Percentiles rank a stretch among this genome's conserved stretches.
phyloP scores from a whole-genome alignment of 306 rosid genomes.

The Corylus americana region DNA sequence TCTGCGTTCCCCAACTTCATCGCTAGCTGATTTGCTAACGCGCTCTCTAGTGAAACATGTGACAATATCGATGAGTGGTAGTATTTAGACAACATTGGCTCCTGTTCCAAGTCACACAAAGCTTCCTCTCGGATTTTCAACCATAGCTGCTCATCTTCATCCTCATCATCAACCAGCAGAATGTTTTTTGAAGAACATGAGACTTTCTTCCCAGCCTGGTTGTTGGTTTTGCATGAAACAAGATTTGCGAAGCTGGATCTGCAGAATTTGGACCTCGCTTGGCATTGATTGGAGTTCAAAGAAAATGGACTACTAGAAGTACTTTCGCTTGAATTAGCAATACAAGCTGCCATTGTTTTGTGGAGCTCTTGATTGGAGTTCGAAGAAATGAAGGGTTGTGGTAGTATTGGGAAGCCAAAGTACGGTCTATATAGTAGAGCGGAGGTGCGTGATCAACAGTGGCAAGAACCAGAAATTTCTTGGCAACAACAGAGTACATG shows the following conservation, averaged over 20 bases:
- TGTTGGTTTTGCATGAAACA: constrained; percentile 27
- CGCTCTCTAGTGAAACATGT: constrained; percentile 33
- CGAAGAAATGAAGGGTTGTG: neutral
- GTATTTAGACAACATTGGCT: constrained; percentile 40
- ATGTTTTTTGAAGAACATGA: neutral
- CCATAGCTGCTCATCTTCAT: constrained; percentile 34
- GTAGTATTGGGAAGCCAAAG: neutral
- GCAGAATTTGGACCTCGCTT: constrained; percentile 19
- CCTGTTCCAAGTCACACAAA: constrained; percentile 26
- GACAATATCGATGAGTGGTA: constrained; percentile 36
- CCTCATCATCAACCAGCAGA: neutral
- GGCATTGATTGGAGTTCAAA: neutral
- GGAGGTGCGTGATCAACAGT: neutral
- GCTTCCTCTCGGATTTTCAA: constrained; percentile 40
- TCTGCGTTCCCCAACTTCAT: constrained; percentile 34
- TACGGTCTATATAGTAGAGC: neutral
- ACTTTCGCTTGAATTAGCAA: constrained; percentile 23
- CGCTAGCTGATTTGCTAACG: constrained; percentile 38
- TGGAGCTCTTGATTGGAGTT: neutral
- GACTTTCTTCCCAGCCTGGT: constrained; percentile 12
- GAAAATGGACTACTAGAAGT: neutral
- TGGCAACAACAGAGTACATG: neutral
- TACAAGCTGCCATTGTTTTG: constrained; percentile 46
- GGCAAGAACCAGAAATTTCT: neutral
- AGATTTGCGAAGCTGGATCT: constrained; percentile 28